These are phyloP conservation scores for Metschnikowia bowlesiae DNA, from an alignment of 805 yeast genomes.

Conservation along the genomic window DNA sequence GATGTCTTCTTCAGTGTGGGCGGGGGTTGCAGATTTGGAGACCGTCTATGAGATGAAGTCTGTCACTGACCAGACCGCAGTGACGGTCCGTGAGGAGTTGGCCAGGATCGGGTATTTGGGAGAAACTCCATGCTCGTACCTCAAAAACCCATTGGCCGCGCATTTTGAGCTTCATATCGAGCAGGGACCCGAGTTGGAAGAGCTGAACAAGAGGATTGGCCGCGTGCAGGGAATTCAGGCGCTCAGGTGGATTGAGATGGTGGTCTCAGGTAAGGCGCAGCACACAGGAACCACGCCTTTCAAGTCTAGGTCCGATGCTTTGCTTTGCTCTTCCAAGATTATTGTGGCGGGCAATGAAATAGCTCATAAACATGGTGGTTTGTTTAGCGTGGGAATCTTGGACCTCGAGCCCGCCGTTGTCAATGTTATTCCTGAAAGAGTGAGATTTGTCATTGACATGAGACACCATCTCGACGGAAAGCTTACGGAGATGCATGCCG, in stretches of 20 bases:
- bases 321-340: conserved; percentile 55
- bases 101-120: conserved; percentile 63
- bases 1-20: conserved; percentile 68
- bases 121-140: conserved; percentile 41
- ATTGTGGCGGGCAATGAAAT: conserved; percentile 52
- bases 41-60: conserved; percentile 50
- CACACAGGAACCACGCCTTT: conserved; percentile 77
- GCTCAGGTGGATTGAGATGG: conserved; percentile 55
- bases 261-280: conserved; percentile 58
- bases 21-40: conserved; percentile 45
- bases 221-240: conserved; percentile 66
- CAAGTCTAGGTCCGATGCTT: conserved; percentile 55
- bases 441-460: conserved; percentile 55
- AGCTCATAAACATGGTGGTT: conserved; percentile 48
- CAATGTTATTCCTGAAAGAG: conserved; percentile 63
- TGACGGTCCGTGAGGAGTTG: conserved; percentile 51
- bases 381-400: conserved; percentile 57
- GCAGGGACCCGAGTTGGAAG: conserved; percentile 70
- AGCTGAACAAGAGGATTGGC: conserved; percentile 53
- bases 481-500: conserved; percentile 33
- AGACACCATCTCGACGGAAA: conserved; percentile 50
- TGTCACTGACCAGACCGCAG: conserved; percentile 45
- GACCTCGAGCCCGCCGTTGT: conserved; percentile 56
- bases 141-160: conserved; percentile 53
- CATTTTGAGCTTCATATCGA: conserved; percentile 76